A percentile compares a stretch with the other conserved stretches of the same genome.
Conservation (phyloP, 331 rosid genomes). For the Stylosanthes scabra region DNA sequence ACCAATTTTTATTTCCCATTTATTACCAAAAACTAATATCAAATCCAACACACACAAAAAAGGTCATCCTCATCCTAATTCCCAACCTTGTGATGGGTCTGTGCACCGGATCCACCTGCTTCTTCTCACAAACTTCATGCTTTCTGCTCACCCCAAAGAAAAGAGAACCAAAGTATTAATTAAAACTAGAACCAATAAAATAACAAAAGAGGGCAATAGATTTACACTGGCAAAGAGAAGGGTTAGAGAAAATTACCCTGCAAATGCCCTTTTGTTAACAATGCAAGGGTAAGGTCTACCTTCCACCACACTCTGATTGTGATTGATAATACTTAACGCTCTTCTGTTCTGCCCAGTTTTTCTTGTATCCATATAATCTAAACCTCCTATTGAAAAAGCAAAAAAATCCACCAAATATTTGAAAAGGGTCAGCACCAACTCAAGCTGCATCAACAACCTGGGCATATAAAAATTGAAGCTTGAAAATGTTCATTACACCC, state of each 20-base stretch:
- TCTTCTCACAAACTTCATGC: conserved; percentile 66
- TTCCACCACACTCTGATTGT: conserved; percentile 63
- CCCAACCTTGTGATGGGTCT: conserved; percentile 94
- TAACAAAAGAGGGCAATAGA: neutral
- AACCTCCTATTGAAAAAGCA: conserved; percentile 46
- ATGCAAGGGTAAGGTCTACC: conserved; percentile 77
- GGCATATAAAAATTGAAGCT: conserved; percentile 20
- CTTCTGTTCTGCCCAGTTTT: conserved; percentile 74
- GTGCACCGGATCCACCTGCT: conserved; percentile 89
- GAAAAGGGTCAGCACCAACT: neutral
- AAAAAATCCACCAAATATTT: neutral
- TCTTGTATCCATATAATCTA: conserved; percentile 49
- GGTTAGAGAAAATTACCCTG: conserved; percentile 54
- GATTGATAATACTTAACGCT: conserved; percentile 65
- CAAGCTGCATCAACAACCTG: conserved; percentile 29
- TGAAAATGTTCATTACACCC: conserved; percentile 2
- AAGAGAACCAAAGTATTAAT: conserved; percentile 21
- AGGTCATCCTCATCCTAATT: neutral
- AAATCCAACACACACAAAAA: neutral
- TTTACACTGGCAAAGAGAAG: neutral
- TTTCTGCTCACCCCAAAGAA: conserved; percentile 48
- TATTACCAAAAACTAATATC: neutral
- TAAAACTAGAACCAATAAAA: neutral
- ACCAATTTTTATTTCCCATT: conserved; percentile 1
- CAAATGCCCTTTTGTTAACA: conserved; percentile 76